Conservation (phyloP, 768 basidiomycete genomes). For the Lactarius deliciosus region DNA sequence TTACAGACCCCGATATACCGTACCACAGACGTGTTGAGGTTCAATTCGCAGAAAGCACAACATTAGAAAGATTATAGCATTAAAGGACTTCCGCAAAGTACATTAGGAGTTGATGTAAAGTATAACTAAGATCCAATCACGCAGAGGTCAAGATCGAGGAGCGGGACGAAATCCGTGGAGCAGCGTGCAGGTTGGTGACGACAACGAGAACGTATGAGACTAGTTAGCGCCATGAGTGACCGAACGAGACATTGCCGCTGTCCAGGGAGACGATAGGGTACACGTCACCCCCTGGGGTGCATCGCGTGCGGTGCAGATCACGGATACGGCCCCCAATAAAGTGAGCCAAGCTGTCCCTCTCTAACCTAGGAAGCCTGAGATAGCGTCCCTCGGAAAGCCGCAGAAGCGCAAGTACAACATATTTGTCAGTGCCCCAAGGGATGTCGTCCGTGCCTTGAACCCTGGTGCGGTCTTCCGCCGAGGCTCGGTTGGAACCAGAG, state of each 20-base stretch:
- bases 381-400: constrained; percentile 1
- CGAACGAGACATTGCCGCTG: neutral
- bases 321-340: neutral
- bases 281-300: neutral
- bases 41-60: neutral
- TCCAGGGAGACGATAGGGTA: constrained; percentile 13
- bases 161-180: no score
- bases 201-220: neutral
- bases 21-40: neutral
- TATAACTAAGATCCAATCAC: neutral
- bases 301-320: neutral
- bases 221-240: neutral
- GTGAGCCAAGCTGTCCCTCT: neutral
- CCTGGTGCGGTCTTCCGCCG: neutral
- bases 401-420: constrained; percentile 5
- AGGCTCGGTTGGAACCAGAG: constrained; percentile 4
- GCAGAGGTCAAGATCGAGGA: neutral
- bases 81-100: neutral
- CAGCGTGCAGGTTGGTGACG: neutral
- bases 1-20: neutral
- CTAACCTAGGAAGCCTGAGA: neutral
- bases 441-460: neutral
- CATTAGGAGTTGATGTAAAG: neutral
- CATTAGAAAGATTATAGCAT: neutral
- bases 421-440: constrained; percentile 5